These are phyloP conservation scores for Nitzschia putrida DNA, from an alignment of 108 stramenopile species.

Conservation along the genomic window DNA sequence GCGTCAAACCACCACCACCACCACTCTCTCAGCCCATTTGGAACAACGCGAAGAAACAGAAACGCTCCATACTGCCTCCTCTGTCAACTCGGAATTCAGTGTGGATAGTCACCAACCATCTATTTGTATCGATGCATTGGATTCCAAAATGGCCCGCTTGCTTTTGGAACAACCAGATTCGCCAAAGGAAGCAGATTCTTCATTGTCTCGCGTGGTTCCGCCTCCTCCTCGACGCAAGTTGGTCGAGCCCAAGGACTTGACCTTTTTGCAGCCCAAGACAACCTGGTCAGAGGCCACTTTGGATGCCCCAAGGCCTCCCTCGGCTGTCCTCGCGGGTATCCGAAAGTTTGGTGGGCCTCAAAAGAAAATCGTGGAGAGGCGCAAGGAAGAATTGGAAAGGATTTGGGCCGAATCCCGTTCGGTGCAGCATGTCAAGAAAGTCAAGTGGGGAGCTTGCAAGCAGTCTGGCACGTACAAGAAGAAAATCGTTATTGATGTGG, in stretches of 20 bases:
- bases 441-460: slow-evolving; percentile 35
- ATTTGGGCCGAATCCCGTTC: slow-evolving; percentile 31
- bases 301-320: neutral
- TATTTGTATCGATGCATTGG: slow-evolving; percentile 23
- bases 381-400: slow-evolving; percentile 41
- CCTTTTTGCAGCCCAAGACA: slow-evolving; percentile 13
- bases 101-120: slow-evolving; percentile 1
- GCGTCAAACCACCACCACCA: neutral
- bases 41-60: neutral
- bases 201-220: neutral
- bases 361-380: slow-evolving; percentile 32
- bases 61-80: neutral
- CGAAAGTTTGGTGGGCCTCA: slow-evolving; percentile 31
- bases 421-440: slow-evolving; percentile 40
- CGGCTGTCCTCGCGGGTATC: slow-evolving; percentile 25
- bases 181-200: neutral
- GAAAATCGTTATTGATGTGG: slow-evolving; percentile 37
- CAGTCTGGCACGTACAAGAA: slow-evolving; percentile 43
- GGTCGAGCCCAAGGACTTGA: slow-evolving; percentile 25
- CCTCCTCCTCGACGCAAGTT: slow-evolving; percentile 19
- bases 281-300: neutral
- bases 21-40: neutral
- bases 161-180: slow-evolving; percentile 11
- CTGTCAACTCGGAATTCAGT: slow-evolving; percentile 6
- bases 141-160: slow-evolving; percentile 28